A percentile compares a stretch with the other conserved stretches of the same genome.
Evolutionary conservation across 2,329 filamentous ascomycete species (phyloP).

Genomic region (Pseudogymnoascus pannorum): DNA sequence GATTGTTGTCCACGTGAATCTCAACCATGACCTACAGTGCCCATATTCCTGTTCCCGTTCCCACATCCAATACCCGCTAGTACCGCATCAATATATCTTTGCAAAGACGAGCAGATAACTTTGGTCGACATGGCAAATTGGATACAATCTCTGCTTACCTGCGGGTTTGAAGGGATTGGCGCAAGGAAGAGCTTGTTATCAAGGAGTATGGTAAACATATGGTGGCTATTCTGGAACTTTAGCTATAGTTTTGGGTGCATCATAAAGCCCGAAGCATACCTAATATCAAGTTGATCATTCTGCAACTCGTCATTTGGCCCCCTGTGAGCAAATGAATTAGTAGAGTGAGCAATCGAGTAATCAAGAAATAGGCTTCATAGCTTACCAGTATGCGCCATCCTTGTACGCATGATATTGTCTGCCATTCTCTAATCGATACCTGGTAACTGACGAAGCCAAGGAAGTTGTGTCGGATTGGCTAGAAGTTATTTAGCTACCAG

Average conservation of each 20-base stretch:
- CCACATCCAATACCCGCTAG: constrained; percentile 32
- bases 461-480: constrained; percentile 12
- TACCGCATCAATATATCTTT: neutral
- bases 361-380: neutral
- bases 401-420: constrained; percentile 41
- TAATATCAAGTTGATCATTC: constrained; percentile 24
- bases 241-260: neutral
- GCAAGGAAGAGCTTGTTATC: constrained; percentile 22
- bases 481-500: neutral
- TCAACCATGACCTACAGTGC: constrained; percentile 31
- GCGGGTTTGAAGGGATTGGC: constrained; percentile 25
- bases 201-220: constrained; percentile 21
- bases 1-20: constrained; percentile 27
- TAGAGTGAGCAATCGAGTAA: neutral
- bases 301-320: constrained; percentile 26
- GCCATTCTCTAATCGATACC: constrained; percentile 36
- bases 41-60: constrained; percentile 39
- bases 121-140: neutral
- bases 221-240: constrained; percentile 14
- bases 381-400: constrained; percentile 32
- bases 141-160: constrained; percentile 13
- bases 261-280: neutral
- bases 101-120: neutral
- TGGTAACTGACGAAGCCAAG: constrained; percentile 21
- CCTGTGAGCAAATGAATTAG: constrained; percentile 1